A percentile compares a stretch with the other conserved stretches of the same genome.
phyloP scores from a whole-genome alignment of 768 basidiomycete species.

The Tricholoma hemisulphureum region DNA sequence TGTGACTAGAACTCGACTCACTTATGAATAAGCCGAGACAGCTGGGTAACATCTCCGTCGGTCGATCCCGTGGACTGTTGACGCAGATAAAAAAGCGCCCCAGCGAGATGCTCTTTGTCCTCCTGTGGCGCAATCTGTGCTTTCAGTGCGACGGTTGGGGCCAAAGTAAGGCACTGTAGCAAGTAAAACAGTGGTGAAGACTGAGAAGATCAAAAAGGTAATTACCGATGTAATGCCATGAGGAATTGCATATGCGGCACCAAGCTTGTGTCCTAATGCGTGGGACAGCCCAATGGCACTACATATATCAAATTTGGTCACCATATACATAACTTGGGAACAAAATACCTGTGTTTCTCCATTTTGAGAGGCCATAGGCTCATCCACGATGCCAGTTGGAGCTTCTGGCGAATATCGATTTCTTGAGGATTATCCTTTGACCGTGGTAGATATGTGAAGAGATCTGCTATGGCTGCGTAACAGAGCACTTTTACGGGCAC shows the following conservation, averaged over 20 bases:
- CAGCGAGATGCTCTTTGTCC: slow-evolving; percentile 60
- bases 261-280: slow-evolving; percentile 69
- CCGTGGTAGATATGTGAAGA: slow-evolving; percentile 70
- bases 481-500: slow-evolving; percentile 63
- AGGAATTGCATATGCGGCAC: slow-evolving; percentile 71
- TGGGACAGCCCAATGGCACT: slow-evolving; percentile 77
- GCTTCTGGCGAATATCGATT: slow-evolving; percentile 60
- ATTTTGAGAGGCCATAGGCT: slow-evolving; percentile 66
- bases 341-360: slow-evolving; percentile 52
- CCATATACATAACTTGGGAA: not conserved
- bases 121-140: slow-evolving; percentile 56
- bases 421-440: slow-evolving; percentile 59
- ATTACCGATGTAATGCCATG: slow-evolving; percentile 83
- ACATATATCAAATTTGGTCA: not conserved
- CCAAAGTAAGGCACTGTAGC: slow-evolving; percentile 66
- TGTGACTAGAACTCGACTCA: slow-evolving; percentile 28
- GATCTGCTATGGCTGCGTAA: slow-evolving; percentile 64
- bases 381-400: slow-evolving; percentile 80
- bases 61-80: slow-evolving; percentile 61
- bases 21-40: slow-evolving; percentile 56
- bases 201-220: slow-evolving; percentile 1
- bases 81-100: slow-evolving; percentile 55
- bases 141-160: slow-evolving; percentile 59
- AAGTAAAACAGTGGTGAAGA: not conserved
- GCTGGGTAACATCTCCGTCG: slow-evolving; percentile 57